A percentile compares a stretch with the other conserved stretches of the same genome.
phyloP scores from a whole-genome alignment of 2,329 filamentous ascomycete genomes.

The Neonectria coccinea region DNA sequence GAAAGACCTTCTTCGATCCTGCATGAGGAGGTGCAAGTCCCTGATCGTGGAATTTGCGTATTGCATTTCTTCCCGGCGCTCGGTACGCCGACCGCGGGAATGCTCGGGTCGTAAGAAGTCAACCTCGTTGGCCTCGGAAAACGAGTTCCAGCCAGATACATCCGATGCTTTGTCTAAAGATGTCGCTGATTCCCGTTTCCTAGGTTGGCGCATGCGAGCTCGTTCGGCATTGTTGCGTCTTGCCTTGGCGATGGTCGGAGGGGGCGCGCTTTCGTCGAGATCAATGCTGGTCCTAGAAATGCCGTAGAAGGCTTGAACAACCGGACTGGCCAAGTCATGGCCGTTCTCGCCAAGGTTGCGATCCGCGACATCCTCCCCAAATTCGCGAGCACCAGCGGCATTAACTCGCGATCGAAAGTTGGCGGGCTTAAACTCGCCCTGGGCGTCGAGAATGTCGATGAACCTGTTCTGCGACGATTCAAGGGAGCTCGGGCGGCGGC shows the following conservation, averaged over 20 bases:
- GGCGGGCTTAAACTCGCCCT: constrained; percentile 61
- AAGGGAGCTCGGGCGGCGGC: constrained; percentile 33
- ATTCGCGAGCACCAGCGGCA: constrained; percentile 64
- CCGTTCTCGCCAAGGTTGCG: constrained; percentile 63
- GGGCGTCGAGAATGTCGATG: constrained; percentile 70
- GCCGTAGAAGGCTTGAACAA: constrained; percentile 53
- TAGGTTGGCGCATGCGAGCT: constrained; percentile 5
- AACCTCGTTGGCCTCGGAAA: constrained; percentile 26
- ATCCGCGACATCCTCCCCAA: constrained; percentile 75
- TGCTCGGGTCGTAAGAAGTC: constrained; percentile 24
- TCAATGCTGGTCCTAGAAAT: constrained; percentile 16
- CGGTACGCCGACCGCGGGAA: constrained; percentile 8
- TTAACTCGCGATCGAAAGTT: constrained; percentile 62
- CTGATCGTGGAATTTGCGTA: constrained; percentile 13
- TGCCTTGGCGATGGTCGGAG: constrained; percentile 34
- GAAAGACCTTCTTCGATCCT: constrained; percentile 40
- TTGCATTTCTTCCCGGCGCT: constrained; percentile 27
- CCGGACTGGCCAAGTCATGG: constrained; percentile 48
- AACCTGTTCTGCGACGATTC: constrained; percentile 37
- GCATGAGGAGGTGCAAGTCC: constrained; percentile 7
- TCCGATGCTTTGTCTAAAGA: constrained; percentile 27
- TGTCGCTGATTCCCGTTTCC: constrained; percentile 7
- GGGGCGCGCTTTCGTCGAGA: constrained; percentile 33
- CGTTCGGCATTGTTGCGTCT: constrained; percentile 20
- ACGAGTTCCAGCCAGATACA: constrained; percentile 37